Percentiles rank a stretch among this genome's conserved stretches.
Evolutionary conservation across 345 rosid species (phyloP).

Genomic region (Gossypium sturtianum): DNA sequence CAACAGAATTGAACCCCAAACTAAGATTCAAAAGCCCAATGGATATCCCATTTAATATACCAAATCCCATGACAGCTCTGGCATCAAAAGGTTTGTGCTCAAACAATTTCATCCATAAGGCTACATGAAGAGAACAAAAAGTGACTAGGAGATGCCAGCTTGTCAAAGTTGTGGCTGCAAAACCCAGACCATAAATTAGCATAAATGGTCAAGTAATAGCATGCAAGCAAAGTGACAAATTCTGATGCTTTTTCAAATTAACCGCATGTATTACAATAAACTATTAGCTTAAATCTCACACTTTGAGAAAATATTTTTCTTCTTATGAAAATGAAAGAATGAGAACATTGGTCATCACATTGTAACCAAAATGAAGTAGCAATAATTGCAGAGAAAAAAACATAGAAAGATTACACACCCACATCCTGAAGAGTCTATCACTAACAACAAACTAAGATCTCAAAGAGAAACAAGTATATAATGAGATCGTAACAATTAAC

Average conservation of each 20-base stretch:
- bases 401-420: background rate
- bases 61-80: constrained; percentile 99
- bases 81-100: constrained; percentile 99
- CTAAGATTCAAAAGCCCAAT: constrained; percentile 96
- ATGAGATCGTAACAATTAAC: background rate
- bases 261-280: background rate
- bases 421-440: background rate
- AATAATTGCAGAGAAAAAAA: background rate
- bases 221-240: background rate
- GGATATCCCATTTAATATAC: constrained; percentile 91
- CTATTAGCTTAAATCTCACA: background rate
- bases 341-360: background rate
- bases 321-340: background rate
- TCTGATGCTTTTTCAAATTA: background rate
- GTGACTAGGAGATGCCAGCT: constrained; percentile 99
- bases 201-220: background rate
- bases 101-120: constrained; percentile 91
- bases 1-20: constrained; percentile 97
- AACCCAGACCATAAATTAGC: constrained; percentile 10
- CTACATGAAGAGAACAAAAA: constrained; percentile 96
- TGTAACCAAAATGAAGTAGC: background rate
- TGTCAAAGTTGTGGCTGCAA: constrained; percentile 92
- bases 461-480: background rate
- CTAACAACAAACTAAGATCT: background rate
- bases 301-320: background rate